Base-by-base conservation (phyloP, 75 land plant genomes). In the Cunninghamia lanceolata region DNA sequence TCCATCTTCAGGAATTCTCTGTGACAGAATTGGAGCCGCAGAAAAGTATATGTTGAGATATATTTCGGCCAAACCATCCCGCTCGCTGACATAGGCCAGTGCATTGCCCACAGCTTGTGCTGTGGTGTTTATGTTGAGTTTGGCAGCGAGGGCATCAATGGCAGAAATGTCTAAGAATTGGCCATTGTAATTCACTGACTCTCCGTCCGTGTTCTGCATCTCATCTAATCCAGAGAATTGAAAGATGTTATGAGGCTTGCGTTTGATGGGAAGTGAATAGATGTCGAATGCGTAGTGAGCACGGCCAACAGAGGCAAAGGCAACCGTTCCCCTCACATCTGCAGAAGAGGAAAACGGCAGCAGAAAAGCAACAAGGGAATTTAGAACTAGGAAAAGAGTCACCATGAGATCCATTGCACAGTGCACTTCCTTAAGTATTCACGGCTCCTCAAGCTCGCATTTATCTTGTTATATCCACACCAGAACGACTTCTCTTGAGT, bases 161-260 rank as follows among this genome's bases (percentile, higher is more conserved):
- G 75, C 88, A 42, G 39, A 85, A 9, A 35, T 11, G 6, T 87
- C 59, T 2, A 94, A 90, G 92, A 93, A 96, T 70, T 94, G 93
- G 85, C 89, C 98, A 84, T 96, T 95, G 92, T 85, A 94, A 86
- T 95, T 96, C 83, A 95, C 91, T 80, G 97, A 95, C 77, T 81
- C 40, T n/a, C 96, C 95, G 79, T 95, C 97, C 50, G 98, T 94
- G 88, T 90, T 91, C 82, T 84, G 92, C 63, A 19, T 47, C 80
- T 96, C 98, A 77, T 71, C 30, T 25, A 84, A 17, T 19, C 17
- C 11, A 32, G n/a, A 25, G 74, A 39, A 40, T 34, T 42, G 28
- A 28, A 17, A 42, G 19, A 40, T 25, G 16, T 50, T 50, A 13
- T 15, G 15, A 50, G 53, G 3, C 14, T 11, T 14, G 25, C 6